Evolutionary conservation across 805 yeast species (phyloP).

Genomic region (Zygotorulaspora chibaensis): DNA sequence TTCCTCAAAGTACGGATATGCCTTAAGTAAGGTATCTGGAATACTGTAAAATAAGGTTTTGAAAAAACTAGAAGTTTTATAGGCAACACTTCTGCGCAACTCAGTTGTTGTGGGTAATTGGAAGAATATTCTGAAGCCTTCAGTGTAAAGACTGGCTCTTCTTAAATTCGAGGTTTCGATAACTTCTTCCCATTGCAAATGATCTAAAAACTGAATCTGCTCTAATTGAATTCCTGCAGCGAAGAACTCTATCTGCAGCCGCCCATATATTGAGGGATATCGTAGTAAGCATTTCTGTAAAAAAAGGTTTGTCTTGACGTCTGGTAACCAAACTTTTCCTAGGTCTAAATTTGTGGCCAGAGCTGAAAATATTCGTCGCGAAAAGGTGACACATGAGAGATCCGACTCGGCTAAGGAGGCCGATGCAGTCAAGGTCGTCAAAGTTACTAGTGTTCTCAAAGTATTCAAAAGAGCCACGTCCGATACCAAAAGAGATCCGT

Average conservation of each 20-base stretch:
- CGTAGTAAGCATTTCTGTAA: slow-evolving; percentile 17
- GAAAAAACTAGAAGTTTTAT: slow-evolving; percentile 31
- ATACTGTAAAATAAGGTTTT: slow-evolving; percentile 29
- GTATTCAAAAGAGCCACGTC: slow-evolving; percentile 28
- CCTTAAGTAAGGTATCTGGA: slow-evolving; percentile 26
- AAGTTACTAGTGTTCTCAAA: slow-evolving; percentile 18
- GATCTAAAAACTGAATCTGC: slow-evolving; percentile 31
- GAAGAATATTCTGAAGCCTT: slow-evolving; percentile 37
- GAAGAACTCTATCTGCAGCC: slow-evolving; percentile 30
- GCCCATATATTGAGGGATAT: slow-evolving; percentile 18
- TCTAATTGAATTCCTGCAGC: slow-evolving; percentile 32
- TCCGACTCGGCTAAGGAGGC: slow-evolving; percentile 15
- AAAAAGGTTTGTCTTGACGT: slow-evolving; percentile 15
- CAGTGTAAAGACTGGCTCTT: slow-evolving; percentile 35
- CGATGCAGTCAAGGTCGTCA: slow-evolving; percentile 22
- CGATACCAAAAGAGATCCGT: slow-evolving; percentile 23
- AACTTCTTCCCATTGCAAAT: slow-evolving; percentile 18
- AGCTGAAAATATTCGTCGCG: slow-evolving; percentile 20
- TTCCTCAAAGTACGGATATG: slow-evolving; percentile 24
- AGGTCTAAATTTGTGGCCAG: slow-evolving; percentile 21
- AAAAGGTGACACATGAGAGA: slow-evolving; percentile 18
- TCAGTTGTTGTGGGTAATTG: slow-evolving; percentile 28
- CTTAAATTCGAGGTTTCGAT: slow-evolving; percentile 15
- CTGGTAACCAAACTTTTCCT: slow-evolving; percentile 21
- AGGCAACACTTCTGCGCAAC: slow-evolving; percentile 26